Percentiles rank a stretch among this genome's conserved stretches.
phyloP scores from a whole-genome alignment of 2,329 filamentous ascomycete species.

The Talaromyces sp. region DNA sequence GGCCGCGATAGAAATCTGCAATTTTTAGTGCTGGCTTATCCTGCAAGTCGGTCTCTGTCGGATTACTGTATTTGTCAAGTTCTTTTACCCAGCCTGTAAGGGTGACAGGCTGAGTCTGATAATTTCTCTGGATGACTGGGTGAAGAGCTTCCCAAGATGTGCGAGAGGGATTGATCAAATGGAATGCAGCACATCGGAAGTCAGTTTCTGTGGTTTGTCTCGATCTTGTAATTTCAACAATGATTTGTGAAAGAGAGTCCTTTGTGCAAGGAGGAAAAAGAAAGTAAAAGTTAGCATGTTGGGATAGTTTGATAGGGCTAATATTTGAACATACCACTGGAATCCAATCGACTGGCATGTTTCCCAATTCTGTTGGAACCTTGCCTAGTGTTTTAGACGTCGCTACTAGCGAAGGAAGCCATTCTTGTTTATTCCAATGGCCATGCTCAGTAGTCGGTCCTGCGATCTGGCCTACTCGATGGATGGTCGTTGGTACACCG shows the following conservation, averaged over 20 bases:
- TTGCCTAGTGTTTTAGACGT: background rate
- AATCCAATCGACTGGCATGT: background rate
- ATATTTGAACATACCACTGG: background rate
- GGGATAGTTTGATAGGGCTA: no score
- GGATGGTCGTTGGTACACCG: conserved; percentile 17
- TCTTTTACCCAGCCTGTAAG: background rate
- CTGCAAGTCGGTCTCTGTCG: background rate
- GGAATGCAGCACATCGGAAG: background rate
- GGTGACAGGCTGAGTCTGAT: background rate
- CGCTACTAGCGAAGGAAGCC: background rate
- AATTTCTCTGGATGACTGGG: background rate
- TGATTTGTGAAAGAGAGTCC: background rate
- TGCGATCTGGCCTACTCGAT: conserved; percentile 31
- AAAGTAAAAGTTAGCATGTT: background rate
- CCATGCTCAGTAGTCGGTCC: conserved; percentile 34
- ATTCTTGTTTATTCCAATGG: conserved; percentile 42
- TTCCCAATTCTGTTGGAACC: background rate
- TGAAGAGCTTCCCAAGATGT: background rate
- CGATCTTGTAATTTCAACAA: background rate
- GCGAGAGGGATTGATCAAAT: background rate
- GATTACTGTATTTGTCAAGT: background rate
- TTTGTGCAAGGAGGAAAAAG: background rate
- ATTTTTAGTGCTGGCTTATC: background rate
- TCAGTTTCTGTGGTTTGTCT: background rate
- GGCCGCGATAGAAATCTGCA: background rate